A percentile compares a stretch with the other conserved stretches of the same genome.
Conservation (phyloP, 345 rosid species). For the Gossypium arboreum region DNA sequence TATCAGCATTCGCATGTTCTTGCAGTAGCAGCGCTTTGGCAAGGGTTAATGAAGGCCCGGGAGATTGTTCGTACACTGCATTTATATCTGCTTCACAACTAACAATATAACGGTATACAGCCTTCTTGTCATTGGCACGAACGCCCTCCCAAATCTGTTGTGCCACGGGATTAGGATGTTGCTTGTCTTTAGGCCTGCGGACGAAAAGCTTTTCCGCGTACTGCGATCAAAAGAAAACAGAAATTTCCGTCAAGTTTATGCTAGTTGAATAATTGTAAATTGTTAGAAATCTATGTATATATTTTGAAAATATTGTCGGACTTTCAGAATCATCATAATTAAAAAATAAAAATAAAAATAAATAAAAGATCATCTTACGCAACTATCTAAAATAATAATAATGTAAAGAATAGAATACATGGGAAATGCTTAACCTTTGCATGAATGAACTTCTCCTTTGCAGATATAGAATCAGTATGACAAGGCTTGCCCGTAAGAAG, state of each 20-base stretch:
- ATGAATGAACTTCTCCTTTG: conserved; percentile 96
- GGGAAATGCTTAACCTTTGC: conserved; percentile 58
- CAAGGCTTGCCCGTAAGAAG: conserved; percentile 58
- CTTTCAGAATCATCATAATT: background rate
- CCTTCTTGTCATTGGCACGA: conserved; percentile 81
- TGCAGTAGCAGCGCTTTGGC: conserved; percentile 78
- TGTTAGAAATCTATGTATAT: background rate
- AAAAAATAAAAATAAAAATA: no score
- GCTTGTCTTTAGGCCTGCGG: conserved; percentile 63
- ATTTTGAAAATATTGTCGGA: background rate
- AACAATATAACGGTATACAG: conserved; percentile 78
- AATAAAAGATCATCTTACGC: background rate
- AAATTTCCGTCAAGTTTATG: conserved; percentile 1
- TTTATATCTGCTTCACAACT: conserved; percentile 72
- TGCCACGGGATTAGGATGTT: conserved; percentile 44
- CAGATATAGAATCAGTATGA: conserved; percentile 69
- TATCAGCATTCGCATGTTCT: conserved; percentile 59
- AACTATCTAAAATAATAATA: background rate
- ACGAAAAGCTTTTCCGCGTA: conserved; percentile 90
- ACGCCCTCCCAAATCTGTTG: conserved; percentile 92
- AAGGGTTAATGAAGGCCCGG: conserved; percentile 66
- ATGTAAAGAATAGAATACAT: conserved; percentile 19
- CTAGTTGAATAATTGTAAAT: background rate
- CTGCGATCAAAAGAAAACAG: conserved; percentile 39
- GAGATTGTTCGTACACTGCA: conserved; percentile 54